Percentiles rank a stretch among this genome's conserved stretches.
phyloP scores from a whole-genome alignment of 345 rosid species.

The Rhodamnia argentea region DNA sequence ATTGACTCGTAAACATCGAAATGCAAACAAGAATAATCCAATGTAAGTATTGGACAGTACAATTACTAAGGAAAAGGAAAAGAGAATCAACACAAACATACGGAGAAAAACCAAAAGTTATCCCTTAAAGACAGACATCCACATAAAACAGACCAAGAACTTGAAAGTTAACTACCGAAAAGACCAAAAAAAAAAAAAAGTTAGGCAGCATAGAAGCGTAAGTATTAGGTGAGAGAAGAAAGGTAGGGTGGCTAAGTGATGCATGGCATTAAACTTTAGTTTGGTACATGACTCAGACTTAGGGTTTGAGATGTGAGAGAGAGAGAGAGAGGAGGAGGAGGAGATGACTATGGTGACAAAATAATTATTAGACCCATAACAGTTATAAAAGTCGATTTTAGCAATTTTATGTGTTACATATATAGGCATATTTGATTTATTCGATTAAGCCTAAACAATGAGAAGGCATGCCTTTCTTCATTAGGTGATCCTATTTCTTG shows the following conservation, averaged over 20 bases:
- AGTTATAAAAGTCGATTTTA: background rate
- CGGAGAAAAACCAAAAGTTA: background rate
- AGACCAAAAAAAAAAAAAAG: background rate
- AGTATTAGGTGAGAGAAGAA: background rate
- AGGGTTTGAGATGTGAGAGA: background rate
- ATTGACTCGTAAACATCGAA: background rate
- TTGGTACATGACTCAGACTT: background rate
- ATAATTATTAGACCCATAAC: background rate
- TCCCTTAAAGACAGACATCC: background rate
- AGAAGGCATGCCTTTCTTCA: background rate
- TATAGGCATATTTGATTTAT: background rate
- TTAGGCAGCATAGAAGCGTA: background rate
- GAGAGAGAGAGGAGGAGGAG: background rate
- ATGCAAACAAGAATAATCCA: background rate
- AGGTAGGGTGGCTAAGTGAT: background rate
- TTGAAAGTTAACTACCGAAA: background rate
- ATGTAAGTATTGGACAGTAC: background rate
- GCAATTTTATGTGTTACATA: background rate
- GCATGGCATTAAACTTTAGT: background rate
- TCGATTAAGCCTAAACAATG: background rate
- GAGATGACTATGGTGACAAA: background rate
- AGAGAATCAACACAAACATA: background rate
- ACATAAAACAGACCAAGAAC: background rate
- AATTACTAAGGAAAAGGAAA: background rate
- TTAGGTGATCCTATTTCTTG: background rate